These are phyloP conservation scores for Lichtheimia corymbifera DNA, from an alignment of 371 early-diverging fungal genomes.

Conservation along the genomic window DNA sequence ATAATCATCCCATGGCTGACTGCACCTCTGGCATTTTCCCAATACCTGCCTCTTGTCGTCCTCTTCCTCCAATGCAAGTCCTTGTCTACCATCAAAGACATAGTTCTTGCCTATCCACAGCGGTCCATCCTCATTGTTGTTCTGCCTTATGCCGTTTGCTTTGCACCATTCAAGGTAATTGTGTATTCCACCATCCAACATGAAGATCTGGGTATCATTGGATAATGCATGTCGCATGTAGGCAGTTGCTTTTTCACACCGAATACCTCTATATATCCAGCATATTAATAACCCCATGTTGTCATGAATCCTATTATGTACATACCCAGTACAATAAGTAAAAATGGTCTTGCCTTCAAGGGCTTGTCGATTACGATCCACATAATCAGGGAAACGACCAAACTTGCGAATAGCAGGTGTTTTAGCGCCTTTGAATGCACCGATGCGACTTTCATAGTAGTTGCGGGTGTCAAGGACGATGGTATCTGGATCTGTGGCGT, in stretches of 20 bases:
- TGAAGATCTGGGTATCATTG: slow-evolving; percentile 45
- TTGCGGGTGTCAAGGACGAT: slow-evolving; percentile 70
- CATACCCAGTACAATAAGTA: slow-evolving; percentile 75
- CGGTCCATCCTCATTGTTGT: slow-evolving; percentile 16
- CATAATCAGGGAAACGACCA: slow-evolving; percentile 62
- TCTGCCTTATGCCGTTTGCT: slow-evolving; percentile 7
- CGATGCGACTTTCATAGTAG: slow-evolving; percentile 71
- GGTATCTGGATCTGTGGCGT: slow-evolving; percentile 33
- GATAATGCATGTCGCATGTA: slow-evolving; percentile 56
- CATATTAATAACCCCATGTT: neutral
- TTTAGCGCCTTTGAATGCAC: slow-evolving; percentile 62
- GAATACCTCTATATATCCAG: slow-evolving; percentile 26
- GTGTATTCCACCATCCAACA: slow-evolving; percentile 81
- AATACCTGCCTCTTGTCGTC: slow-evolving; percentile 9
- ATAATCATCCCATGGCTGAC: slow-evolving; percentile 40
- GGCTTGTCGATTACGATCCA: slow-evolving; percentile 50
- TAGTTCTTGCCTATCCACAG: slow-evolving; percentile 72
- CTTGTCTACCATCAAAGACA: slow-evolving; percentile 75
- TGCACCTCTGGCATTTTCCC: slow-evolving; percentile 37
- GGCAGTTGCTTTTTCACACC: slow-evolving; percentile 70
- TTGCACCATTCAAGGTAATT: slow-evolving; percentile 73
- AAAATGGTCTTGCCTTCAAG: slow-evolving; percentile 58
- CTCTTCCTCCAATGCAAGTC: slow-evolving; percentile 20
- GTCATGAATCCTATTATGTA: slow-evolving; percentile 6
- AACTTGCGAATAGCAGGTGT: slow-evolving; percentile 71